Conservation (phyloP, 192 early-diverging fungal species). For the Ambispora gerdemannii region DNA sequence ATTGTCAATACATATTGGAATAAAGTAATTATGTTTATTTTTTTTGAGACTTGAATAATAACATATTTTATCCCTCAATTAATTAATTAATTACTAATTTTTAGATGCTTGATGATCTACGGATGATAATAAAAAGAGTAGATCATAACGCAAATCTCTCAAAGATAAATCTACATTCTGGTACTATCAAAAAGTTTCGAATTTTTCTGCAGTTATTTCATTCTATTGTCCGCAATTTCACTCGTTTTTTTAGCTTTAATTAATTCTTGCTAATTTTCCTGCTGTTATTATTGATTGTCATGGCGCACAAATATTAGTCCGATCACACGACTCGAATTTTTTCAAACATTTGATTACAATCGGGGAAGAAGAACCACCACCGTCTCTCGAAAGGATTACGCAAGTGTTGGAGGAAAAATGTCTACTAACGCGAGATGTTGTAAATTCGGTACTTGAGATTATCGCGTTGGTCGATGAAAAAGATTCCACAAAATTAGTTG, state of each 20-base stretch:
- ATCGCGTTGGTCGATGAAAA: constrained; percentile 2
- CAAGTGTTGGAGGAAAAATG: not conserved
- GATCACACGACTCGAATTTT: not conserved
- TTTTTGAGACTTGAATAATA: too few relatives aligned
- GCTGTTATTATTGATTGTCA: not conserved
- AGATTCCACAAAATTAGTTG: not conserved
- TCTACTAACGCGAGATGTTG: not conserved
- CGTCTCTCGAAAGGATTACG: not conserved
- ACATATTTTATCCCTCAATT: not conserved
- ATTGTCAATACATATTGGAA: constrained; percentile 47
- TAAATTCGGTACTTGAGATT: not conserved
- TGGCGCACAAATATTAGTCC: not conserved
- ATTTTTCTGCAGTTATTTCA: not conserved
- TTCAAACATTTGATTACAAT: not conserved
- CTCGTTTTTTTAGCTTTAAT: not conserved
- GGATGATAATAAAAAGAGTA: not conserved
- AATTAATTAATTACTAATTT: not conserved
- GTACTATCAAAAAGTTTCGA: not conserved
- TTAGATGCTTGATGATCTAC: not conserved
- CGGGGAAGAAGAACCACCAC: too few relatives aligned
- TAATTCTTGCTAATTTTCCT: not conserved
- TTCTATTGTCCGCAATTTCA: not conserved
- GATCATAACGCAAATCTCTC: not conserved
- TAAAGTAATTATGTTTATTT: constrained; percentile 30
- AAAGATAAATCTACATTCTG: constrained; percentile 1